Base-by-base conservation (phyloP, 108 stramenopile genomes). In the Stephanodiscus minutulus region DNA sequence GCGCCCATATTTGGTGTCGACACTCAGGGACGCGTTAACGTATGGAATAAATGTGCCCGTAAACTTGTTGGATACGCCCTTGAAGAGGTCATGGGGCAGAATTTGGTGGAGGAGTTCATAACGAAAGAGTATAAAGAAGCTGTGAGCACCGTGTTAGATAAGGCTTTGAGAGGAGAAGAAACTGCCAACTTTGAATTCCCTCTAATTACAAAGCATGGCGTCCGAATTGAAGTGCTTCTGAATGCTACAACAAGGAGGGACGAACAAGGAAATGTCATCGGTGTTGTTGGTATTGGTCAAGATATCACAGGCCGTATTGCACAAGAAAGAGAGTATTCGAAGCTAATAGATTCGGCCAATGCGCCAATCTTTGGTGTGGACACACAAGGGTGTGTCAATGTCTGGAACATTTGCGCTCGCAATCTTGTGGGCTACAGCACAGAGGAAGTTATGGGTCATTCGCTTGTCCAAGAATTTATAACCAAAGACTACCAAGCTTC, bases 291-390 rank as follows among this genome's bases (percentile, higher is more conserved):
- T 15, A 81, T 91, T 24, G 88, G 86, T 3, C 61, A 72, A 72
- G 90, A 88, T 64, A 70, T 88, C 11, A 86, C 86, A 1, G 91
- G 29, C 11, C 66, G 66, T 49, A 41, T 52, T 1, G 47, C 25
- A 15, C 52, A 61, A 29, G 84, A 77, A 12, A 36, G 61, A 20
- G 81, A 82, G 17, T 62, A 85, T 25, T 48, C 73, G 18, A 46
- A 87, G 49, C 54, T 89, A 15, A 87, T 92, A 70, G 88, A 92
- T 53, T 80, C 77, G 4, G 85, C 91, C 8, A 89, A 89, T 66
- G 87, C 86, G 24, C 87, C 88, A 10, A 88, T 92, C 65, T 92
- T 92, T 52, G 91, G 91, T 11, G 84, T 92, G 44, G 87, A 89
- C 67, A 50, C 47, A 28, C 75, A 85, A 21, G 89, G 88, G 61